Percentiles rank a stretch among this genome's conserved stretches.
These are phyloP conservation scores for Chaetomium sp. DNA, from an alignment of 2,329 filamentous ascomycete species.

Conservation along the genomic window DNA sequence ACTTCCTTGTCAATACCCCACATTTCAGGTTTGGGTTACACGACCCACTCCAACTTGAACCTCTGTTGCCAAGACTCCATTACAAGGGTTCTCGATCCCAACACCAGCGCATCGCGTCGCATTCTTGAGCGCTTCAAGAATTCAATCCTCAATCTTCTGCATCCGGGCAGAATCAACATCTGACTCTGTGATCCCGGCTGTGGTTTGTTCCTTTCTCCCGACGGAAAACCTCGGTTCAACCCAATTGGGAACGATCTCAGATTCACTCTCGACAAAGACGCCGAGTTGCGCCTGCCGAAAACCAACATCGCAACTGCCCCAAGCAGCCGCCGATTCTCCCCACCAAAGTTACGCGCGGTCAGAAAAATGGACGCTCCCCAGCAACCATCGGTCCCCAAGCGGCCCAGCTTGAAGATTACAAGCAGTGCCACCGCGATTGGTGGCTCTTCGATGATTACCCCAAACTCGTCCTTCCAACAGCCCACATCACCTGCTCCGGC, in stretches of 20 bases:
- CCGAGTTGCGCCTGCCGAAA: too few relatives aligned
- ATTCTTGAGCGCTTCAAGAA: background rate
- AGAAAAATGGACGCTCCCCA: constrained; percentile 16
- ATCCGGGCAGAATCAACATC: too few relatives aligned
- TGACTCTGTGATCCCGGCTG: too few relatives aligned
- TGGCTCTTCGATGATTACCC: constrained; percentile 14
- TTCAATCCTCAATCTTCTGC: background rate
- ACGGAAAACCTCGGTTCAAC: too few relatives aligned
- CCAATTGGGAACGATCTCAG: too few relatives aligned
- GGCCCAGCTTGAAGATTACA: constrained; percentile 19
- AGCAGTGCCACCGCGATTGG: constrained; percentile 4
- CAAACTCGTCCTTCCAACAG: constrained; percentile 9
- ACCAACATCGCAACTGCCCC: too few relatives aligned
- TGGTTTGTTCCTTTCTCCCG: too few relatives aligned
- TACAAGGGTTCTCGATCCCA: background rate
- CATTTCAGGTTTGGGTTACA: too few relatives aligned
- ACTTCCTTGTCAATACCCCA: background rate
- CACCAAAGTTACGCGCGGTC: background rate
- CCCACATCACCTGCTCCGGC: constrained; percentile 18
- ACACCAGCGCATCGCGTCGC: constrained; percentile 8
- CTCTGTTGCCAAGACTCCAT: background rate
- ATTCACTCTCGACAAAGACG: too few relatives aligned
- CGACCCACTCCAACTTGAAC: background rate
- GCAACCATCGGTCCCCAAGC: constrained; percentile 12
- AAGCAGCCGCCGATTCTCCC: too few relatives aligned